These are phyloP conservation scores for Isatis lusitanica DNA, from an alignment of 441 rosid species.

Conservation along the genomic window DNA sequence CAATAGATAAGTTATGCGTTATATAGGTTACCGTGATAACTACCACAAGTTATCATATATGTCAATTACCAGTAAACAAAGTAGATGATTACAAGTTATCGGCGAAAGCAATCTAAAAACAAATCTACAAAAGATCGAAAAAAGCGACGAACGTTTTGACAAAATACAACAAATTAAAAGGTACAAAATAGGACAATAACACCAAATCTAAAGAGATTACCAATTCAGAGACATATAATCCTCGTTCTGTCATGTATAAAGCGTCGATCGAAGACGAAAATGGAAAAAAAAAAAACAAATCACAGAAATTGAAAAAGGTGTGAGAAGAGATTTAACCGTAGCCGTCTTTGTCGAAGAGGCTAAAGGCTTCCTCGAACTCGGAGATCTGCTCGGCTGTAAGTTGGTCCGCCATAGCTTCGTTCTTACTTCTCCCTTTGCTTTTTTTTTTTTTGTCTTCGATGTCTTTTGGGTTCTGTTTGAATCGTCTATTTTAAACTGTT, in stretches of 20 bases:
- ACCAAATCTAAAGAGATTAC: background rate
- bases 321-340: conserved; percentile 25
- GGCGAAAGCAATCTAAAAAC: background rate
- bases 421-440: background rate
- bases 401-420: conserved; percentile 36
- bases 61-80: too few relatives aligned
- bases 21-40: too few relatives aligned
- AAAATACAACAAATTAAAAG: background rate
- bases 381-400: conserved; percentile 40
- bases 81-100: too few relatives aligned
- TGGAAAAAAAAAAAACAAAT: background rate
- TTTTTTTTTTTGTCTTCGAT: background rate
- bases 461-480: background rate
- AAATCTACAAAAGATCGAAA: background rate
- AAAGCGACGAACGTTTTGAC: background rate
- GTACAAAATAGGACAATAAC: background rate
- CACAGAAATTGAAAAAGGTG: background rate
- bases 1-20: too few relatives aligned
- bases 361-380: conserved; percentile 38
- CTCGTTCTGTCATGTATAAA: background rate
- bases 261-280: conserved; percentile 10
- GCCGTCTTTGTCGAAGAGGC: conserved; percentile 41
- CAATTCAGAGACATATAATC: background rate
- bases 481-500: background rate
- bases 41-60: too few relatives aligned